These are phyloP conservation scores for Flaveria robusta DNA, from an alignment of 129 eudicot genomes.

Conservation along the genomic window DNA sequence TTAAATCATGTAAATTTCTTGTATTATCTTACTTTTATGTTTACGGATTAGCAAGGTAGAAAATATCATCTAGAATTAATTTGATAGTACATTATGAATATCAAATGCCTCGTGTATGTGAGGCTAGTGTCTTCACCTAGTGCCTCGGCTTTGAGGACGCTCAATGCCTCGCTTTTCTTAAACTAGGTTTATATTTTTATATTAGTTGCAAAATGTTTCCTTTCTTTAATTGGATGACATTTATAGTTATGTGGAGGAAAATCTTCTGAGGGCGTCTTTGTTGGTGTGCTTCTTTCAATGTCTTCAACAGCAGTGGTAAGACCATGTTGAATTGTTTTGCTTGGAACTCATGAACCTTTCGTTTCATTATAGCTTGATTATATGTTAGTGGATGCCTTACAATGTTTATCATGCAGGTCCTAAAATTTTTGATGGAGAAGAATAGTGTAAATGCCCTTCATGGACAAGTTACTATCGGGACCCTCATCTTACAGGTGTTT, in stretches of 20 bases:
- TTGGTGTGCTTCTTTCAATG: slow-evolving; percentile 96
- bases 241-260: slow-evolving; percentile 94
- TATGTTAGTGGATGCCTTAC: slow-evolving; percentile 16
- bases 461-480: slow-evolving; percentile 96
- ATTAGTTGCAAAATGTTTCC: slow-evolving; percentile 11
- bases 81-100: not conserved
- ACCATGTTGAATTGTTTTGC: not conserved
- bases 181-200: not conserved
- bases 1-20: not conserved
- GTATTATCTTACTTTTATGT: not conserved
- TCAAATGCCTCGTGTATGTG: not conserved
- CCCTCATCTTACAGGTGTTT: slow-evolving; percentile 89
- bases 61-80: not conserved
- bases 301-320: slow-evolving; percentile 98
- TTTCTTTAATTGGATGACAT: slow-evolving; percentile 14
- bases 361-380: slow-evolving; percentile 9
- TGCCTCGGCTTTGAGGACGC: not conserved
- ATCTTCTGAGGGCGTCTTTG: slow-evolving; percentile 88
- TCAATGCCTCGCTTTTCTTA: not conserved
- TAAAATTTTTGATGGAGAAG: slow-evolving; percentile 93
- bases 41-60: not conserved
- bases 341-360: slow-evolving; percentile 9
- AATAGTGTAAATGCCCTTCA: slow-evolving; percentile 82
- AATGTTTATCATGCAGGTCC: slow-evolving; percentile 51
- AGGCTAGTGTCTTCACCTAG: not conserved